A percentile compares a stretch with the other conserved stretches of the same genome.
Evolutionary conservation across 2,329 filamentous ascomycete species (phyloP).

Genomic region (Aspergillus novoparasiticus): DNA sequence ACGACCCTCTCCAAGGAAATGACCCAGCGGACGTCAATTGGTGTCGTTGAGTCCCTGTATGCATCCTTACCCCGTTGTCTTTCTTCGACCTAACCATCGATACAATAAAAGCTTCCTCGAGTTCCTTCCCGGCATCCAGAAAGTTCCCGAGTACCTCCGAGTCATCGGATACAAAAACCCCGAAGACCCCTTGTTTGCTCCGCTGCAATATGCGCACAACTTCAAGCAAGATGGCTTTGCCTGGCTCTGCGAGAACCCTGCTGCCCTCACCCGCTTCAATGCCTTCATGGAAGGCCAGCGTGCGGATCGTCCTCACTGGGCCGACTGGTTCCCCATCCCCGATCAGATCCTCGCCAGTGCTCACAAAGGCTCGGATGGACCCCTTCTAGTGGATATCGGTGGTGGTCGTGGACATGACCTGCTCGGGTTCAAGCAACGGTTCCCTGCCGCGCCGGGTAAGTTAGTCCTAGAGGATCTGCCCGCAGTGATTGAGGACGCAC

Average conservation of each 20-base stretch:
- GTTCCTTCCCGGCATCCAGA: slow-evolving; percentile 22
- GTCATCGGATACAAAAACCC: slow-evolving; percentile 20
- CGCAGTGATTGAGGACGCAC: slow-evolving; percentile 33
- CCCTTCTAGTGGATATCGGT: slow-evolving; percentile 44
- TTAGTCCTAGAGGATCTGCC: slow-evolving; percentile 53
- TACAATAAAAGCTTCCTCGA: slow-evolving; percentile 20
- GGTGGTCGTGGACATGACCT: slow-evolving; percentile 46
- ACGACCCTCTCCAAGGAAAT: slow-evolving; percentile 22
- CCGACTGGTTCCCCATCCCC: slow-evolving; percentile 26
- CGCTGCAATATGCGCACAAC: slow-evolving; percentile 18
- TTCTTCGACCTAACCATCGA: background rate
- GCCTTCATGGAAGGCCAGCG: slow-evolving; percentile 29
- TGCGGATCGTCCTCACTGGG: slow-evolving; percentile 23
- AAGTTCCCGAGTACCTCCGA: slow-evolving; percentile 23
- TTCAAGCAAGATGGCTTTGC: slow-evolving; percentile 17
- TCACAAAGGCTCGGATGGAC: slow-evolving; percentile 13
- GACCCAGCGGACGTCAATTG: slow-evolving; percentile 19
- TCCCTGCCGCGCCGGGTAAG: slow-evolving; percentile 40
- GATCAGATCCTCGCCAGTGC: slow-evolving; percentile 19
- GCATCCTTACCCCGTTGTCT: background rate
- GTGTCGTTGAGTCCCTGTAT: slow-evolving; percentile 23
- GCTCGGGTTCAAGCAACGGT: slow-evolving; percentile 35
- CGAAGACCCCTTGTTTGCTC: slow-evolving; percentile 14
- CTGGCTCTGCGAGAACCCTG: slow-evolving; percentile 24
- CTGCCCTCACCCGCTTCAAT: slow-evolving; percentile 24